Evolutionary conservation across 2,329 filamentous ascomycete species (phyloP).

Genomic region (Pezicula carpinea): DNA sequence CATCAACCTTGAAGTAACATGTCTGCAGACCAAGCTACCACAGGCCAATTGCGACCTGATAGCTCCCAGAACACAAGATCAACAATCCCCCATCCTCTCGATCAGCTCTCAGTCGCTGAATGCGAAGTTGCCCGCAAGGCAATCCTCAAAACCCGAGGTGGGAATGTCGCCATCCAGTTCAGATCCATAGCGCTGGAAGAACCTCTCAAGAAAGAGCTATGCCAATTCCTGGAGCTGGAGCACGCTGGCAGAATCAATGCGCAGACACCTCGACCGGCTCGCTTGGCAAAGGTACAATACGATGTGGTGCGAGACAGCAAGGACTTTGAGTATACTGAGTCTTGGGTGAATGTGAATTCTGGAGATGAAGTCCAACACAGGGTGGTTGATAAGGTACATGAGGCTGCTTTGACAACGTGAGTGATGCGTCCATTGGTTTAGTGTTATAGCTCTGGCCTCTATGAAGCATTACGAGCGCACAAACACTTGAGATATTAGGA

Average conservation of each 20-base stretch:
- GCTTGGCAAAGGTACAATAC: slow-evolving; percentile 50
- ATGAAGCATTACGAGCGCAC: too few relatives aligned
- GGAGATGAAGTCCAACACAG: slow-evolving; percentile 37
- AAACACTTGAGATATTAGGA: too few relatives aligned
- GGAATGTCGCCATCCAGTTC: slow-evolving; percentile 45
- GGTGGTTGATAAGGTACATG: slow-evolving; percentile 41
- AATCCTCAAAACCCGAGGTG: slow-evolving; percentile 29
- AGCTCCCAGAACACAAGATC: not conserved
- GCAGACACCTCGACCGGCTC: slow-evolving; percentile 34
- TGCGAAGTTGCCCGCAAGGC: slow-evolving; percentile 46
- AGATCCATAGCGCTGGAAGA: slow-evolving; percentile 52
- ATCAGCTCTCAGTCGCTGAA: slow-evolving; percentile 40
- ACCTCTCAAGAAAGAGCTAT: slow-evolving; percentile 45
- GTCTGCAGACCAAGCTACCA: slow-evolving; percentile 10
- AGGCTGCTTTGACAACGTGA: slow-evolving; percentile 43
- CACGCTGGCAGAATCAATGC: slow-evolving; percentile 34
- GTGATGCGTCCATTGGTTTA: slow-evolving; percentile 1
- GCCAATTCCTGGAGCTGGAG: slow-evolving; percentile 43
- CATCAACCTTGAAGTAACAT: slow-evolving; percentile 2
- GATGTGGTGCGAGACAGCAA: slow-evolving; percentile 48
- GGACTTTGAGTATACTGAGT: slow-evolving; percentile 49
- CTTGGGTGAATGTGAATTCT: slow-evolving; percentile 42
- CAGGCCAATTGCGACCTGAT: slow-evolving; percentile 5
- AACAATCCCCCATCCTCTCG: slow-evolving; percentile 39
- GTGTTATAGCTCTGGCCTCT: too few relatives aligned